Conservation (phyloP, 2,329 filamentous ascomycete species). For the Catunica adiposa region DNA sequence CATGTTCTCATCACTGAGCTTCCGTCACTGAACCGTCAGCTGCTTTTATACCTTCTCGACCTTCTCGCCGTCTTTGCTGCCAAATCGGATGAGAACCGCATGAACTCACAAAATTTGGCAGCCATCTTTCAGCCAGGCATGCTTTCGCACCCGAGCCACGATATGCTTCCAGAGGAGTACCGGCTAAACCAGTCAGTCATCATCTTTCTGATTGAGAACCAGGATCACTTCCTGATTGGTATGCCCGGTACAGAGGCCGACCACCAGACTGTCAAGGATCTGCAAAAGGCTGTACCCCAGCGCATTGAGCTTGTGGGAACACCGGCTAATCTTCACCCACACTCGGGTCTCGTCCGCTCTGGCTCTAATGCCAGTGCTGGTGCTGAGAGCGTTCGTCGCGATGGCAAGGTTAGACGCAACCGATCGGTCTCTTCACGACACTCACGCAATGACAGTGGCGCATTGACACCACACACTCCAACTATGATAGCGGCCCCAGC, state of each 20-base stretch:
- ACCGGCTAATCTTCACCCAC: constrained; percentile 22
- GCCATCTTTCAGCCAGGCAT: constrained; percentile 97
- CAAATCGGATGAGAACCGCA: constrained; percentile 90
- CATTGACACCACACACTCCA: constrained; percentile 9
- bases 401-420: constrained; percentile 66
- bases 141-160: constrained; percentile 81
- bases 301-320: constrained; percentile 15
- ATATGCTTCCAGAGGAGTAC: constrained; percentile 91
- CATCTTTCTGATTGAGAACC: constrained; percentile 95
- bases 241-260: constrained; percentile 99
- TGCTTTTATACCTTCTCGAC: constrained; percentile 90
- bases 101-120: constrained; percentile 86
- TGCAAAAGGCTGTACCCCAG: constrained; percentile 50
- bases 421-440: constrained; percentile 75
- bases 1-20: constrained; percentile 84
- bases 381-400: constrained; percentile 70
- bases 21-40: constrained; percentile 79
- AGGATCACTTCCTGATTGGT: constrained; percentile 93
- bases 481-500: constrained; percentile 34
- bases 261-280: constrained; percentile 50
- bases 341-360: constrained; percentile 43
- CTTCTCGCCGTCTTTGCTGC: constrained; percentile 91
- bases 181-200: constrained; percentile 89
- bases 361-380: constrained; percentile 78
- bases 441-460: constrained; percentile 10